Evolutionary conservation across 2,329 filamentous ascomycete genomes (phyloP).

Genomic region (Alternaria brassicicola): DNA sequence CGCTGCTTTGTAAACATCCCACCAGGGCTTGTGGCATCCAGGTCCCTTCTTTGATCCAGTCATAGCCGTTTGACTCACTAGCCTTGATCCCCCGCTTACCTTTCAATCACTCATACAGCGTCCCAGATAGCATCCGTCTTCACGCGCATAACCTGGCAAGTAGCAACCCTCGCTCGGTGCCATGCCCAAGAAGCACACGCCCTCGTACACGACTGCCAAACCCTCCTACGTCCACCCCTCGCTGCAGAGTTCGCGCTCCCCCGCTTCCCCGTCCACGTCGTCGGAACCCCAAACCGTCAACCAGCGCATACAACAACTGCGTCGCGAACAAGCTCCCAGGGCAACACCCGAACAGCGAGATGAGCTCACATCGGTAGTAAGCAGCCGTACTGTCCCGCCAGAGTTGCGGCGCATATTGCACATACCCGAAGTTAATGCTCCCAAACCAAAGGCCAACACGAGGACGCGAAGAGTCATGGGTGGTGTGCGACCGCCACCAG

Average conservation of each 20-base stretch:
- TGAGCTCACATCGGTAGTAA: slow-evolving; percentile 51
- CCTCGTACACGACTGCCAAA: slow-evolving; percentile 50
- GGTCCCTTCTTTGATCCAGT: slow-evolving; percentile 1
- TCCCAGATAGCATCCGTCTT: not conserved
- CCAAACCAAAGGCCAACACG: slow-evolving; percentile 51
- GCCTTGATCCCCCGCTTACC: slow-evolving; percentile 11
- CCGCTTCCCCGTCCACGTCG: slow-evolving; percentile 28
- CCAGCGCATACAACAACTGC: slow-evolving; percentile 55
- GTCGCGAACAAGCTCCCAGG: slow-evolving; percentile 50
- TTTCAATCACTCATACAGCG: slow-evolving; percentile 9
- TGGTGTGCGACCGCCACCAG: slow-evolving; percentile 46
- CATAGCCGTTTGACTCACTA: slow-evolving; percentile 17
- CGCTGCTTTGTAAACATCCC: not conserved
- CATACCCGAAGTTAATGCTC: slow-evolving; percentile 54
- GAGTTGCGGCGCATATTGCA: slow-evolving; percentile 53
- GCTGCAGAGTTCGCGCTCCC: slow-evolving; percentile 39
- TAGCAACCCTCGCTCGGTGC: slow-evolving; percentile 5
- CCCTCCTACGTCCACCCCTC: slow-evolving; percentile 49
- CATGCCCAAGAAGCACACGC: slow-evolving; percentile 58
- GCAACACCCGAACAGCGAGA: slow-evolving; percentile 52
- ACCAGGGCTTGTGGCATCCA: not conserved
- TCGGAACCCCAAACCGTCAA: slow-evolving; percentile 51
- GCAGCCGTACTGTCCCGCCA: slow-evolving; percentile 53
- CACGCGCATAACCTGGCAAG: not conserved
- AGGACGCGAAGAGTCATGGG: slow-evolving; percentile 32